Evolutionary conservation across 208 protist species (phyloP).

Genomic region (Baffinella frigidus): DNA sequence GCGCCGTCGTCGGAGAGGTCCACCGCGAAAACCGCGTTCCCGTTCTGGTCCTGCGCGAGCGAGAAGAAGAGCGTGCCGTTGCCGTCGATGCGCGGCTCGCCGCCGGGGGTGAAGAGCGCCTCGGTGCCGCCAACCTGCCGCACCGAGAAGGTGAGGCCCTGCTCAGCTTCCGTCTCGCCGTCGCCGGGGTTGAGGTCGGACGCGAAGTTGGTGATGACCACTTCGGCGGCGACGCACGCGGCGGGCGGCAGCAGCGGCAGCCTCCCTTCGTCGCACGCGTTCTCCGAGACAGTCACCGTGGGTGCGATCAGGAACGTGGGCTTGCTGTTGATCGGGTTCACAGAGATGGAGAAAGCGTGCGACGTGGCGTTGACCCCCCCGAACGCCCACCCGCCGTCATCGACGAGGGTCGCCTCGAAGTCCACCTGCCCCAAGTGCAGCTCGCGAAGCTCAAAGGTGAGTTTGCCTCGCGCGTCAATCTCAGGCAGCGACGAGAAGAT

Average conservation of each 20-base stretch:
- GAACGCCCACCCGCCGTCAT: not conserved
- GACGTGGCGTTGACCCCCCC: not conserved
- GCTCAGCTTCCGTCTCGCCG: not conserved
- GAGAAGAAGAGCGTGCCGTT: not conserved
- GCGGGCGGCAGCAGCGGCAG: too few relatives aligned
- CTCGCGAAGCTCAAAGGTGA: not conserved
- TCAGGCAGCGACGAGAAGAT: not conserved
- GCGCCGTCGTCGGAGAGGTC: not conserved
- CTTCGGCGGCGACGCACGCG: too few relatives aligned
- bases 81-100: not conserved
- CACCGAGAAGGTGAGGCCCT: not conserved
- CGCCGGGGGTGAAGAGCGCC: not conserved
- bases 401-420: not conserved
- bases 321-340: not conserved
- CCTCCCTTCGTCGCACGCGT: too few relatives aligned
- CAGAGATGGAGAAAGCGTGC: not conserved
- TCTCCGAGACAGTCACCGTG: too few relatives aligned
- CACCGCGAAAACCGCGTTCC: not conserved
- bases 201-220: too few relatives aligned
- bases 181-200: conserved; percentile 17
- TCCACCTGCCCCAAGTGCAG: not conserved
- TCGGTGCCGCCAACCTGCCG: not conserved
- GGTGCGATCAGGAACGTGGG: not conserved
- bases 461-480: not conserved
- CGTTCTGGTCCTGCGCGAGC: not conserved